Conservation (phyloP, 176 grass and related monocot species). For the Zizania latifolia region DNA sequence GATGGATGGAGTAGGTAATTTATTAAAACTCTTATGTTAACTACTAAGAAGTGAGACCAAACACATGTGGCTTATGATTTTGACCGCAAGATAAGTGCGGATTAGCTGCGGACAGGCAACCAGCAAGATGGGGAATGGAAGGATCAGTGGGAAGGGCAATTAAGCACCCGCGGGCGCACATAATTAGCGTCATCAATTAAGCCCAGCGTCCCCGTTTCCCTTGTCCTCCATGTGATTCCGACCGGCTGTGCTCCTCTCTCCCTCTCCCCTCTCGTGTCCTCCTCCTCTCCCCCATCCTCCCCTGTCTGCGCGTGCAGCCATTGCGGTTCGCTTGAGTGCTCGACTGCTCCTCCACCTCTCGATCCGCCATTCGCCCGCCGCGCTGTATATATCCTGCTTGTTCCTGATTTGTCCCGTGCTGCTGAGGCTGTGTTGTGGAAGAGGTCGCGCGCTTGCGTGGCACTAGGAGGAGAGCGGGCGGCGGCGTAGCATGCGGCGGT, state of each 20-base stretch:
- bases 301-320: no score
- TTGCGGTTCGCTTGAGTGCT: no score
- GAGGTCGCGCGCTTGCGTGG: background rate
- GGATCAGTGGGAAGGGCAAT: background rate
- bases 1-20: no score
- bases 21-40: no score
- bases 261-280: conserved; percentile 19
- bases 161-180: conserved; percentile 7
- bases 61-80: background rate
- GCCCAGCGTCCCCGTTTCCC: conserved; percentile 23
- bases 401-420: background rate
- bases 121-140: background rate
- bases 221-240: conserved; percentile 50
- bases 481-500: conserved; percentile 29
- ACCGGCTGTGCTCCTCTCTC: background rate
- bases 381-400: background rate
- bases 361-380: background rate
- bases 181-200: conserved; percentile 36
- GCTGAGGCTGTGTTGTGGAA: background rate
- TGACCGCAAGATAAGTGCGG: background rate
- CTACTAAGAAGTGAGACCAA: no score
- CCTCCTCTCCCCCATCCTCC: background rate
- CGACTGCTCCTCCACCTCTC: background rate
- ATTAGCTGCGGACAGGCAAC: background rate
- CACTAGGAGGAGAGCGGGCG: background rate